Conservation (phyloP, 1,284 basidiomycete genomes). For the Vanrija sp. region DNA sequence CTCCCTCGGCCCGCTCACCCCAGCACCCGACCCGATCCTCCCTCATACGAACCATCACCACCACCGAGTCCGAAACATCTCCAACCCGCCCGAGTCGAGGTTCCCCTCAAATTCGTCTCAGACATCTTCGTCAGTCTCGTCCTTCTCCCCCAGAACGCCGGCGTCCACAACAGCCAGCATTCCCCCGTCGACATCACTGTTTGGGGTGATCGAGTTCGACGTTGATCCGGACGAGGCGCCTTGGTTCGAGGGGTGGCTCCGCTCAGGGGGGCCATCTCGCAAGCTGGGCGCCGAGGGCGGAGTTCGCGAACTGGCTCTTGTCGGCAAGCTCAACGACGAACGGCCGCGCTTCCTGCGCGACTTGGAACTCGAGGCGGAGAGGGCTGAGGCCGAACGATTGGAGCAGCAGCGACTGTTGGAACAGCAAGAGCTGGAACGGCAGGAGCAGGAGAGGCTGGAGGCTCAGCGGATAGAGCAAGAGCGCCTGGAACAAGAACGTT, state of each 20-base stretch:
- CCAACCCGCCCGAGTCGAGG: too few species aligned
- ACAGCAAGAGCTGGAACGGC: too few species aligned
- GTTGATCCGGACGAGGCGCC: constrained; percentile 36
- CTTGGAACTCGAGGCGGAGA: constrained; percentile 18
- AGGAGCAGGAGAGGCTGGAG: background rate
- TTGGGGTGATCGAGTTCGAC: constrained; percentile 48
- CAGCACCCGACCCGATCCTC: too few species aligned
- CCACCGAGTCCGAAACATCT: too few species aligned
- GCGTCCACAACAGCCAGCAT: constrained; percentile 10
- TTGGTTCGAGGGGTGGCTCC: constrained; percentile 39
- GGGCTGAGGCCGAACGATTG: background rate
- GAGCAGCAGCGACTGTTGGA: too few species aligned
- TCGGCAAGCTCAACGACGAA: constrained; percentile 25
- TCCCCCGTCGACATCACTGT: constrained; percentile 14
- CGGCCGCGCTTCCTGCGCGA: constrained; percentile 31
- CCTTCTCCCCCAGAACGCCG: constrained; percentile 20
- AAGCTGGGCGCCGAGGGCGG: constrained; percentile 13
- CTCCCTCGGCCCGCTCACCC: too few species aligned
- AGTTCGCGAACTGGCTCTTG: constrained; percentile 32
- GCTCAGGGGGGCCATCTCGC: constrained; percentile 12
- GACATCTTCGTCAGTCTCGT: constrained; percentile 12
- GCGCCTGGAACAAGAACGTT: too few species aligned
- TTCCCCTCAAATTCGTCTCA: constrained; percentile 3
- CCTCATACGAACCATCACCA: too few species aligned
- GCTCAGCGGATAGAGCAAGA: too few species aligned